Evolutionary conservation across 2,329 filamentous ascomycete species (phyloP).

Genomic region (Botrytis squamosa): DNA sequence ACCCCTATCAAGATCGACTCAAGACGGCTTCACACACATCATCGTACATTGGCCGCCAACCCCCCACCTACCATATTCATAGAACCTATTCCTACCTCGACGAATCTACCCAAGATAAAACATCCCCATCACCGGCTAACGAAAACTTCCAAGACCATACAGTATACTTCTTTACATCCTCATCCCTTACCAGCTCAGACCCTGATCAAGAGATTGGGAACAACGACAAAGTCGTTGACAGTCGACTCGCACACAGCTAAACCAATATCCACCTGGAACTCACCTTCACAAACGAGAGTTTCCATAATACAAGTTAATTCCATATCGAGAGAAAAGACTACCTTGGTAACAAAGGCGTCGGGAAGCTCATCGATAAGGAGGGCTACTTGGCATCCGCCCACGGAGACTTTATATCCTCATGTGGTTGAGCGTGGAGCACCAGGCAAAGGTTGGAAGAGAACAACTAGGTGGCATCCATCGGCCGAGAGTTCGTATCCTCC

Average conservation of each 20-base stretch:
- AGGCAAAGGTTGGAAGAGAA: not conserved
- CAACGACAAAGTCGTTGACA: not conserved
- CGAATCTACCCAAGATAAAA: not conserved
- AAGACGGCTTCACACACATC: not conserved
- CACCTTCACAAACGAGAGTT: not conserved
- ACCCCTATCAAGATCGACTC: not conserved
- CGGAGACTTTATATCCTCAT: not conserved
- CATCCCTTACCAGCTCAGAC: not conserved
- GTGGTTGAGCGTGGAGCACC: not conserved
- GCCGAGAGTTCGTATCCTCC: not conserved
- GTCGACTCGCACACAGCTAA: not conserved
- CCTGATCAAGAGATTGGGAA: not conserved
- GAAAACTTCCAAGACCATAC: not conserved
- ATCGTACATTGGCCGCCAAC: not conserved
- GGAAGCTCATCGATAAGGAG: not conserved
- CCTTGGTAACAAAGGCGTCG: not conserved
- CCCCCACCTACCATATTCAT: conserved; percentile 3
- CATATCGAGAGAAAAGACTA: not conserved
- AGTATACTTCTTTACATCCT: not conserved
- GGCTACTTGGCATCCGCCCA: conserved; percentile 1
- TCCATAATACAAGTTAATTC: not conserved
- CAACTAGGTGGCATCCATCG: not conserved
- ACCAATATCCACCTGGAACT: not conserved
- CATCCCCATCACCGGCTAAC: not conserved
- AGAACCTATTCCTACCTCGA: not conserved